Evolutionary conservation across 805 yeast genomes (phyloP), one percentile per base, ranked within the genome.

Genomic region (Wickerhamiella kazuoi): DNA sequence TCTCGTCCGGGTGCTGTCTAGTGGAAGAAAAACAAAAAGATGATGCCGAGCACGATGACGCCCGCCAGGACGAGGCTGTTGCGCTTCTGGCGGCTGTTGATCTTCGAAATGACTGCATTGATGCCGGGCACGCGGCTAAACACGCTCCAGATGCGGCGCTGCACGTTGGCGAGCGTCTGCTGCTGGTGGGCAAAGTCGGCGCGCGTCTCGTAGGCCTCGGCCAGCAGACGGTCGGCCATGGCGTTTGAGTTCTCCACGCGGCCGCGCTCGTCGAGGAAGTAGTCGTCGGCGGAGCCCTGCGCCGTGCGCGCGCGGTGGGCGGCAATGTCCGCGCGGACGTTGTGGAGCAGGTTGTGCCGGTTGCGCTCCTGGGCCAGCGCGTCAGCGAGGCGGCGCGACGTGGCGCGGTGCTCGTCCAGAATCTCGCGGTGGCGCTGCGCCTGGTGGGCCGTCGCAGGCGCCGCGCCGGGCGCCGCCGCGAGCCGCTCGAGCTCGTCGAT

Each of bases 201-300:
- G 42, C 97, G 66, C 0, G 97, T 84, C 48, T 79, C 81, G 60
- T 72, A 78, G 1, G 95, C 97, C 54, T 79, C 86, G n/a, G 70
- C 69, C 30, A 87, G 67, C 42, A 90, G 63, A 34, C 78, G 62
- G 54, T 90, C 96, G 14, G 93, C 81, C 38, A 84, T 63, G 33
- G 68, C 65, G 54, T 83, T 76, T 33, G 90, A 74, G 38, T 67
- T 66, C 46, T 80, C 81, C 16, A 79, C 78, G 37, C 94, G 64
- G 30, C 69, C 63, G 6, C 82, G 59, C 58, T 87, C 98, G 42
- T 79, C 75, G 41, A 78, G 66, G 54, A 81, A 74, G 55, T 87
- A 87, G 44, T 74, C 80, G 45, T 77, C 73, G 40, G 75, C 81
- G 47, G 49, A 43, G 23, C 41, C 43, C 29, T 33, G 31, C 47